These are phyloP conservation scores for Glycine tomentella DNA, from an alignment of 306 rosid genomes.

Conservation along the genomic window DNA sequence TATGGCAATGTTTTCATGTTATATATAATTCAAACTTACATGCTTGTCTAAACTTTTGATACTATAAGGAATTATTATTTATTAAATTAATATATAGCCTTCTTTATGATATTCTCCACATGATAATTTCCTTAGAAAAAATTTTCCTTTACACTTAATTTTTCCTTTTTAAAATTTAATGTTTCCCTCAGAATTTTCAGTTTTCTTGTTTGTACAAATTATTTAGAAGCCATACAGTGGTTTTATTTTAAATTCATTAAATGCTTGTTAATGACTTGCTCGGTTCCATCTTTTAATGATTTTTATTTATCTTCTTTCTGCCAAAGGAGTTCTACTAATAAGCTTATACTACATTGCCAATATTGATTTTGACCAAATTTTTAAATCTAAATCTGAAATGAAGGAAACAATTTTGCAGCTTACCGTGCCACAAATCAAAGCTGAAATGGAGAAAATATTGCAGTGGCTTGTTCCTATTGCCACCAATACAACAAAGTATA, in stretches of 20 bases:
- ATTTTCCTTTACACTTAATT: not conserved
- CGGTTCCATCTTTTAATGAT: constrained; percentile 9
- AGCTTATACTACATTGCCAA: constrained; percentile 33
- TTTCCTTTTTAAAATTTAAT: not conserved
- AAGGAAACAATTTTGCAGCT: constrained; percentile 66
- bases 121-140: not conserved
- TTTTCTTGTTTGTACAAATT: not conserved
- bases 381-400: constrained; percentile 40
- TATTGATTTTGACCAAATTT: constrained; percentile 30
- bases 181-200: not conserved
- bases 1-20: not conserved
- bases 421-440: constrained; percentile 87
- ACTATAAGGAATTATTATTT: not conserved
- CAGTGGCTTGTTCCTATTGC: constrained; percentile 98
- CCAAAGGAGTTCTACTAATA: not conserved
- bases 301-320: constrained; percentile 37
- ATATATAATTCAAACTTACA: not conserved
- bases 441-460: constrained; percentile 94
- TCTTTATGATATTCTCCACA: not conserved
- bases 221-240: constrained; percentile 6
- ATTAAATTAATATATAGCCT: not conserved
- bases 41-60: constrained; percentile 1
- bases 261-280: constrained; percentile 29
- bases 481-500: constrained; percentile 88
- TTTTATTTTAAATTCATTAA: constrained; percentile 30